Percentiles rank a stretch among this genome's conserved stretches.
Evolutionary conservation across 768 basidiomycete genomes (phyloP).

Genomic region (Polyporus arcularius): DNA sequence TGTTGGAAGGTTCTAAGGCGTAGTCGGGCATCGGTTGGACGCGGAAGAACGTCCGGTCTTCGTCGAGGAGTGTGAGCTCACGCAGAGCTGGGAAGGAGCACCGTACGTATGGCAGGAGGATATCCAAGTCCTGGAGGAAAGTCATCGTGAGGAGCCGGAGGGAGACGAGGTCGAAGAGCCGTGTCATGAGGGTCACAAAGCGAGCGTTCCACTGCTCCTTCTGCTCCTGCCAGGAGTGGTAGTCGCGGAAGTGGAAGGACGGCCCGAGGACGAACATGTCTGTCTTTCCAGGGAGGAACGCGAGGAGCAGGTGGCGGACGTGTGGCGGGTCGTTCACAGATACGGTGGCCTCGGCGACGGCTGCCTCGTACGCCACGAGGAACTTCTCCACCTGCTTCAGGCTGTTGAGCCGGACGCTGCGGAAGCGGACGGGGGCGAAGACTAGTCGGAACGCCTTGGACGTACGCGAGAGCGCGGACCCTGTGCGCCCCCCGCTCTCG

Average conservation of each 20-base stretch:
- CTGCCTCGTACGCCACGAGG: background rate
- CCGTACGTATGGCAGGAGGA: conserved; percentile 7
- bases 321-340: background rate
- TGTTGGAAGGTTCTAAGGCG: background rate
- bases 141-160: conserved; percentile 6
- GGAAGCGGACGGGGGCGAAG: conserved; percentile 3
- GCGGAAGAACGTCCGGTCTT: conserved; percentile 8
- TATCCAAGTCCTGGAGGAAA: background rate
- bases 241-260: conserved; percentile 1
- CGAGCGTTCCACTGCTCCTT: conserved; percentile 5
- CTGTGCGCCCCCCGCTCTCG: background rate
- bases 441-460: background rate
- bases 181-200: background rate
- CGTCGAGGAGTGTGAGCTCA: conserved; percentile 1
- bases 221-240: background rate
- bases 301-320: conserved; percentile 9
- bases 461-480: background rate
- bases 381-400: background rate
- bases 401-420: conserved; percentile 4
- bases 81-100: conserved; percentile 3
- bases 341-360: background rate
- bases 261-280: conserved; percentile 8
- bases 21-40: background rate
- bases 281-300: conserved; percentile 9
- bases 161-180: conserved; percentile 4